Conservation (phyloP, 2,329 filamentous ascomycete species). For the Emmonsia crescens region DNA sequence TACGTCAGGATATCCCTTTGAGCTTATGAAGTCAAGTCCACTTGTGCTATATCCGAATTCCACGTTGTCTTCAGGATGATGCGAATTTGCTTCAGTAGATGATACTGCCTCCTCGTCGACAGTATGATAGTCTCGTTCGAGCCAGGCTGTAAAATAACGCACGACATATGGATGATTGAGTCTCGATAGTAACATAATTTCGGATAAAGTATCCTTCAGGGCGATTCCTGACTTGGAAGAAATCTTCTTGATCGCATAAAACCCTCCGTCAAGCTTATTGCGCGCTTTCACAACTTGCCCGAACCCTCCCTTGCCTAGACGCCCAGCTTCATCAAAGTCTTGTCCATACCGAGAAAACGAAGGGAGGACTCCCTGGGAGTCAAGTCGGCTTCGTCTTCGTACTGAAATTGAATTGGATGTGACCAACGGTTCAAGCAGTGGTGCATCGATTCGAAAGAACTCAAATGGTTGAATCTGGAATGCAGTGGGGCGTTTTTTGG, state of each 20-base stretch:
- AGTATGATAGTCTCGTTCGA: conserved; percentile 53
- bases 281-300: conserved; percentile 92
- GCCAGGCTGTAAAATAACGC: conserved; percentile 91
- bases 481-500: conserved; percentile 72
- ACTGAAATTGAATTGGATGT: conserved; percentile 32
- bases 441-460: conserved; percentile 33
- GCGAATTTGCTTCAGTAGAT: conserved; percentile 24
- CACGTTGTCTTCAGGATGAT: conserved; percentile 28
- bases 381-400: conserved; percentile 47
- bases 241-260: conserved; percentile 97
- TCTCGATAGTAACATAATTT: conserved; percentile 81
- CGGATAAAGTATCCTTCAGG: conserved; percentile 56
- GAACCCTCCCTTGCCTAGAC: conserved; percentile 86
- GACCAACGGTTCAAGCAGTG: conserved; percentile 27
- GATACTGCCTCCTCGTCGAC: conserved; percentile 34
- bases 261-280: conserved; percentile 84
- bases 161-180: conserved; percentile 83
- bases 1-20: conserved; percentile 63
- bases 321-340: conserved; percentile 83
- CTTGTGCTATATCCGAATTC: conserved; percentile 62
- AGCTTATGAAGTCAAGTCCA: conserved; percentile 88
- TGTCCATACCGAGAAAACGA: conserved; percentile 66
- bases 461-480: conserved; percentile 56
- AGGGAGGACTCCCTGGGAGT: conserved; percentile 47
- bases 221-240: conserved; percentile 63